Evolutionary conservation across 2,329 filamentous ascomycete species (phyloP).

Genomic region (Colletotrichum limetticola): DNA sequence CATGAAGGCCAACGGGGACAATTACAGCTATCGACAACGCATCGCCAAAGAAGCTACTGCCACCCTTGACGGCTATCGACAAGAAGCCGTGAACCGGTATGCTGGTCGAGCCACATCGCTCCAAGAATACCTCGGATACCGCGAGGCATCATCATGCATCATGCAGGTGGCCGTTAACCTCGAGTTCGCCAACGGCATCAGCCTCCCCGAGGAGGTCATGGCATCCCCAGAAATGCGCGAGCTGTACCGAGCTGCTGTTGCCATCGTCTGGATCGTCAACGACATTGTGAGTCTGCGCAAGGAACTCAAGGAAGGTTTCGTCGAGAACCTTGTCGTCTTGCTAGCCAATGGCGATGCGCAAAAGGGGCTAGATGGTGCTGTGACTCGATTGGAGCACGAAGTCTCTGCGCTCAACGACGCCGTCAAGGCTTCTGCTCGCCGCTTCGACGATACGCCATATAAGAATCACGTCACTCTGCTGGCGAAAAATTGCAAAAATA

Average conservation of each 20-base stretch:
- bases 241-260: constrained; percentile 17
- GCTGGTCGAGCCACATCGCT: neutral
- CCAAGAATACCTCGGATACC: constrained; percentile 8
- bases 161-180: constrained; percentile 21
- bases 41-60: constrained; percentile 10
- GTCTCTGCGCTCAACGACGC: constrained; percentile 6
- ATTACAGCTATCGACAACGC: constrained; percentile 1
- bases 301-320: constrained; percentile 22
- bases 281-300: constrained; percentile 20
- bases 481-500: constrained; percentile 25
- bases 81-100: constrained; percentile 21
- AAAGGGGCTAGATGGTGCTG: constrained; percentile 1
- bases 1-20: neutral
- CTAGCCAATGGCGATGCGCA: constrained; percentile 6
- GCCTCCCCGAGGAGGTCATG: constrained; percentile 23
- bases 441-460: neutral
- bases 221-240: constrained; percentile 5
- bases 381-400: constrained; percentile 1
- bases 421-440: neutral
- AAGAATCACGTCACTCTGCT: neutral
- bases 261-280: constrained; percentile 21
- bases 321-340: constrained; percentile 24
- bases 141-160: constrained; percentile 22
- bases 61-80: constrained; percentile 6
- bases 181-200: constrained; percentile 21